Evolutionary conservation across 768 basidiomycete species (phyloP).

Genomic region (Scleroderma citrinum): DNA sequence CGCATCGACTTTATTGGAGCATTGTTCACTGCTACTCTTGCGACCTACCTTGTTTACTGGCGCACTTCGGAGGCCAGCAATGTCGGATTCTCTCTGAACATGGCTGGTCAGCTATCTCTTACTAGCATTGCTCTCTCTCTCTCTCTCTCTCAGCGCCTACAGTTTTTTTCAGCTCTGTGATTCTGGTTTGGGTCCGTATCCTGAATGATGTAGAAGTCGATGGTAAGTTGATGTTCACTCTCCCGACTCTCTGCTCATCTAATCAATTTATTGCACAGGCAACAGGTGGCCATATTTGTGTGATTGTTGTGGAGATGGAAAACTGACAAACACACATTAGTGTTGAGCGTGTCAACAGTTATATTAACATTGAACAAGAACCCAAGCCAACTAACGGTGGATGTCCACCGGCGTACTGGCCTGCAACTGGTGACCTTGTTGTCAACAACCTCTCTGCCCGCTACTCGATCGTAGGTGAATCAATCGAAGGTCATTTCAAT

Average conservation of each 20-base stretch:
- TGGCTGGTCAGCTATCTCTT: slow-evolving; percentile 30
- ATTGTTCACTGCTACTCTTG: slow-evolving; percentile 44
- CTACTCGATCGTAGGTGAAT: slow-evolving; percentile 32
- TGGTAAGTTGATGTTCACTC: slow-evolving; percentile 23
- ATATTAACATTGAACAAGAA: slow-evolving; percentile 54
- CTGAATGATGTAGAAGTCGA: slow-evolving; percentile 42
- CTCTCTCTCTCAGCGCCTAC: not conserved
- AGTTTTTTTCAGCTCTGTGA: slow-evolving; percentile 51
- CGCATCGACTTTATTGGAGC: slow-evolving; percentile 53
- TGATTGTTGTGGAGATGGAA: not conserved
- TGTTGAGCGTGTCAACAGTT: slow-evolving; percentile 48
- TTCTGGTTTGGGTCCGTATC: slow-evolving; percentile 45
- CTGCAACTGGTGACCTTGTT: slow-evolving; percentile 47
- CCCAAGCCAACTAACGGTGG: slow-evolving; percentile 33
- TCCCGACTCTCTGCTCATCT: not conserved
- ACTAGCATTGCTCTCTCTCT: not conserved
- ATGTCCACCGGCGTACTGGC: slow-evolving; percentile 61
- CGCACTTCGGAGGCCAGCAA: slow-evolving; percentile 34
- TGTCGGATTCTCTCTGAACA: slow-evolving; percentile 35
- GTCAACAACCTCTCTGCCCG: slow-evolving; percentile 48
- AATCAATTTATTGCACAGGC: slow-evolving; percentile 3
- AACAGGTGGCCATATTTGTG: slow-evolving; percentile 6
- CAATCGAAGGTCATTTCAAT: not conserved
- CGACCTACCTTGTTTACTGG: slow-evolving; percentile 48
- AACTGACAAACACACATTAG: slow-evolving; percentile 16